Conservation (phyloP, 345 rosid species). For the Eutrema yunnanense region DNA sequence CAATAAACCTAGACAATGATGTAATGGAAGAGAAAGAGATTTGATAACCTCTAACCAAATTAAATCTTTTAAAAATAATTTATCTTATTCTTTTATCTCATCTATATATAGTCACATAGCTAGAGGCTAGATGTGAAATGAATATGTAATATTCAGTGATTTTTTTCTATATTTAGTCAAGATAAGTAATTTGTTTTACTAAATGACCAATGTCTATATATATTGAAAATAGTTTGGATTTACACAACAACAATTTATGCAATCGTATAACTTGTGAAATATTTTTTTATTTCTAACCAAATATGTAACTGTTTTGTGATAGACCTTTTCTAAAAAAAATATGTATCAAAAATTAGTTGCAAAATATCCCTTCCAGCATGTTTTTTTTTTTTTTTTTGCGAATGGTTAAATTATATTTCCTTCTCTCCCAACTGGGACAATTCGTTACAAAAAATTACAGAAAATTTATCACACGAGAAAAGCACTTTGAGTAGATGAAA, state of each 20-base stretch:
- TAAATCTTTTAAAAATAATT: background rate
- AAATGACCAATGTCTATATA: background rate
- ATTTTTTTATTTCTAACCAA: background rate
- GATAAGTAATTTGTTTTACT: background rate
- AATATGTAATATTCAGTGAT: background rate
- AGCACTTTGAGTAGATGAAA: too few species aligned
- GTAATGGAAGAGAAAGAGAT: conserved; percentile 7
- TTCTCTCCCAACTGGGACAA: too few species aligned
- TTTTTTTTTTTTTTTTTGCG: background rate
- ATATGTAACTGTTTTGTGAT: background rate
- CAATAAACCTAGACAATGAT: conserved; percentile 28
- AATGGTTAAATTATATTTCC: too few species aligned
- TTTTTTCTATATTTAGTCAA: background rate
- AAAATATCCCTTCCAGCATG: background rate
- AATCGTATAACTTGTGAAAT: background rate
- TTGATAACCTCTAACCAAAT: background rate
- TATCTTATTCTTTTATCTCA: background rate
- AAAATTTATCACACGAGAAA: too few species aligned
- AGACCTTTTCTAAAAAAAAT: background rate
- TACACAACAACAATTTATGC: background rate
- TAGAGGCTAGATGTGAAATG: background rate
- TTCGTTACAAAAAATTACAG: too few species aligned
- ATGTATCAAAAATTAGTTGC: background rate
- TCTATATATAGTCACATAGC: background rate
- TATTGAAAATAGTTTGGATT: background rate